phyloP scores from a whole-genome alignment of 177 flowering plant species.

The Vitis hybrid region DNA sequence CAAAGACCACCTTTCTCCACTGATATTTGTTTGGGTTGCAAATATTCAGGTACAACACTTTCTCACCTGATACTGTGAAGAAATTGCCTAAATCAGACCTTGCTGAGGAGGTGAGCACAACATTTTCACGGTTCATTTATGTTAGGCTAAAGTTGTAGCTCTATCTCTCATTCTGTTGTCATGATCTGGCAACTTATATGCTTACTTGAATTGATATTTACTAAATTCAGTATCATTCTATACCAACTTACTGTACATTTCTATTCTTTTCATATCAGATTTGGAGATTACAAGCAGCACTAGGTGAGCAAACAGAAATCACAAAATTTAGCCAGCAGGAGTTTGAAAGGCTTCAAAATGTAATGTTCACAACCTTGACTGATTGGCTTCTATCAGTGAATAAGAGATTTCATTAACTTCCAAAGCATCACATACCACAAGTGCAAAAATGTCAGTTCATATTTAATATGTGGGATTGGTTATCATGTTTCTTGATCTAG shows the following conservation, averaged over 20 bases:
- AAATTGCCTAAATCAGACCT: conserved; percentile 94
- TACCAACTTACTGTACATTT: not conserved
- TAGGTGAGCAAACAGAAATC: conserved; percentile 77
- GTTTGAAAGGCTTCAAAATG: conserved; percentile 85
- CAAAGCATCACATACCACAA: not conserved
- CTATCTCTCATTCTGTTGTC: not conserved
- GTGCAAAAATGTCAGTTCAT: not conserved
- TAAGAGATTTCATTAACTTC: not conserved
- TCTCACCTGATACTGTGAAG: conserved; percentile 90
- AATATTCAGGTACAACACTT: conserved; percentile 76
- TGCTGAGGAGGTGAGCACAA: conserved; percentile 75
- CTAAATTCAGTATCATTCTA: not conserved
- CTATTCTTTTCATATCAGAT: conserved; percentile 43
- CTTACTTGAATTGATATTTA: not conserved
- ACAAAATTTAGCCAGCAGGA: conserved; percentile 77
- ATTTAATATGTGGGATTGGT: no score
- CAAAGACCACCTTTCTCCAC: conserved; percentile 3
- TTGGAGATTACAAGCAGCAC: conserved; percentile 87
- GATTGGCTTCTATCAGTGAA: not conserved
- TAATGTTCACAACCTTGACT: conserved; percentile 28
- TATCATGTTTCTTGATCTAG: no score
- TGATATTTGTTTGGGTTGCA: conserved; percentile 4
- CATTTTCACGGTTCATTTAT: not conserved
- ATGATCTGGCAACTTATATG: not conserved
- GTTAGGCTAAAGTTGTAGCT: not conserved